phyloP scores from a whole-genome alignment of 164 flowering plant species.

The Platanus orientalis region DNA sequence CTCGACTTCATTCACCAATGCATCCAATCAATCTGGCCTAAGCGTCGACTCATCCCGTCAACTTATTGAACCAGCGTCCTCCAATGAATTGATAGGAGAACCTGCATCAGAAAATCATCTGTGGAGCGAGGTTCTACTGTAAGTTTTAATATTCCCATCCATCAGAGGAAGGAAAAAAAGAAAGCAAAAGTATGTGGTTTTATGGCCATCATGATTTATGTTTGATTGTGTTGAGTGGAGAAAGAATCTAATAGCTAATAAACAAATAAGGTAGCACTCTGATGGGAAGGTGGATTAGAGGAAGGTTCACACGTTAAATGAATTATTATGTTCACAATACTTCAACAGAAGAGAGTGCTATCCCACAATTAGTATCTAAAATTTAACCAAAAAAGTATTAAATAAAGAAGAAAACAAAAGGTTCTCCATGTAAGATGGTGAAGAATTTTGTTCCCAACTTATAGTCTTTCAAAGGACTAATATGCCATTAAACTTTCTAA shows the following conservation, averaged over 20 bases:
- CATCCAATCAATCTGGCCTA: conserved; percentile 43
- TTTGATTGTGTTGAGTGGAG: conserved; percentile 12
- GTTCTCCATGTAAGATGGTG: too few species aligned
- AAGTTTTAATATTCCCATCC: conserved; percentile 21
- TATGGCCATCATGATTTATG: conserved; percentile 2
- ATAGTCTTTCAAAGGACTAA: too few species aligned
- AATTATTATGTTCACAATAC: background rate
- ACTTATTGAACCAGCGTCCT: conserved; percentile 27
- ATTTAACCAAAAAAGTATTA: too few species aligned
- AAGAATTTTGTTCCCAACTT: too few species aligned
- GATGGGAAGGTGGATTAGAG: conserved; percentile 6
- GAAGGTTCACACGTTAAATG: background rate
- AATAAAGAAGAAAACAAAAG: too few species aligned
- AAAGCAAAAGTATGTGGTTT: background rate
- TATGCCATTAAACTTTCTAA: background rate
- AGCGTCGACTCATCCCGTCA: conserved; percentile 38
- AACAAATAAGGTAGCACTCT: background rate
- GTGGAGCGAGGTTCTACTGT: conserved; percentile 54
- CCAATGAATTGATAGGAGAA: conserved; percentile 31
- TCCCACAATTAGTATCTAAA: too few species aligned
- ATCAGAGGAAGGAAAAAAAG: background rate
- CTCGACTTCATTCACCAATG: conserved; percentile 45
- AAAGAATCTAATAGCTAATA: conserved; percentile 6
- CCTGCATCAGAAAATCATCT: conserved; percentile 35
- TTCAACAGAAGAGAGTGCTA: background rate